Evolutionary conservation across 116 monocot genomes (phyloP), one percentile per base, ranked within the genome.

Genomic region (Trichopus zeylanicus): DNA sequence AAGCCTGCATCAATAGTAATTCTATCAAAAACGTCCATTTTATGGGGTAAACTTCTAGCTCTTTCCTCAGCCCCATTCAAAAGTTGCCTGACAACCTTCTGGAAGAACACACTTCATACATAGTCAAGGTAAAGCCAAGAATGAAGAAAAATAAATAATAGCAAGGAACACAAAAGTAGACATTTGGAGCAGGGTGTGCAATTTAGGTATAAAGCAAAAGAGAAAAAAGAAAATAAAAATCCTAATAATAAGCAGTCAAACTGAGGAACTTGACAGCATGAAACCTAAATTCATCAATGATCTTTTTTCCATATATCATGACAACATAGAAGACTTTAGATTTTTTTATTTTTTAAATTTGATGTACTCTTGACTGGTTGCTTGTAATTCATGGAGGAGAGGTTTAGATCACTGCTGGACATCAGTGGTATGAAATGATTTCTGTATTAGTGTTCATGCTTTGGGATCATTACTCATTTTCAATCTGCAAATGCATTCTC

Each of bases 51-150:
- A 32, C 66, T 65, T 12, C 48, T 20, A 55, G 70, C 66, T 35
- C 48, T 74, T 68, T 85, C 82, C 75, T 78, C 88, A 47, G 66
- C 62, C 71, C 72, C 91, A 52, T 25, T 57, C 35, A 91, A 57
- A 72, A 98, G 88, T 74, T 98, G 98, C 32, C 35, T 62, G 26
- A 70, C 60, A 56, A 78, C 69, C 61, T 69, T 22, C 37, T 76
- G 76, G 58, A 91, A 84, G 60, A 90, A 97, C 32, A 65, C 62
- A 66, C 97, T 94, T 71, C 70, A 61, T 59, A 27, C 33, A 56
- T 55, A 20, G 56, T 90, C 65, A 97, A 83, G 83, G 54, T 31
- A 35, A 21, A 59, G 39, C 34, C 20, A 0, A 1, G 15, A 29
- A 26, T 54, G 13, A 27, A 20, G 28, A 29, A 54, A 42, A 42